These are phyloP conservation scores for Funneliformis caledonium DNA, from an alignment of 371 early-diverging fungal genomes.

Conservation along the genomic window DNA sequence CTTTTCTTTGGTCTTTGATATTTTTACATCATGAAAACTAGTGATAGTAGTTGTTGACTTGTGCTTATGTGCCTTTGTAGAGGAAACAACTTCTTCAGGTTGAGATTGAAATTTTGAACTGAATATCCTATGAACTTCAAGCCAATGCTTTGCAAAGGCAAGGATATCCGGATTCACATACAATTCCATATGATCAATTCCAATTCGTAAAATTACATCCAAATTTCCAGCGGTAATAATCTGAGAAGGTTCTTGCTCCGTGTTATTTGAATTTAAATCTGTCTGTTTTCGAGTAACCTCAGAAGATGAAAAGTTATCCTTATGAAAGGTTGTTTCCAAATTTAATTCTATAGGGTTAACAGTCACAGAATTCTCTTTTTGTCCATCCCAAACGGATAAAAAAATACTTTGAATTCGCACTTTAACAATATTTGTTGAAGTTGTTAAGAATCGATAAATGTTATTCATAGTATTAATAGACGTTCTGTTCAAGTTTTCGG, in stretches of 20 bases:
- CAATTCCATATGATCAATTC: slow-evolving; percentile 55
- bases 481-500: not conserved
- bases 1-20: slow-evolving; percentile 16
- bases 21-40: slow-evolving; percentile 35
- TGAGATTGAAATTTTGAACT: slow-evolving; percentile 52
- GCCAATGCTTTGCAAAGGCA: slow-evolving; percentile 73
- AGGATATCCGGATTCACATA: slow-evolving; percentile 70
- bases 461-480: not conserved
- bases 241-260: not conserved
- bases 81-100: not conserved
- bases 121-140: slow-evolving; percentile 76
- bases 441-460: slow-evolving; percentile 10
- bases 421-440: slow-evolving; percentile 16
- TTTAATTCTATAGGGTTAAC: slow-evolving; percentile 44
- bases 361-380: slow-evolving; percentile 46
- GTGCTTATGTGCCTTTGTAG: not conserved
- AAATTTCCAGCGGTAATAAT: slow-evolving; percentile 50
- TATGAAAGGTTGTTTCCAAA: slow-evolving; percentile 46
- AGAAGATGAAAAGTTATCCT: not conserved
- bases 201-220: slow-evolving; percentile 55
- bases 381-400: slow-evolving; percentile 43
- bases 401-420: slow-evolving; percentile 9
- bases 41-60: slow-evolving; percentile 30
- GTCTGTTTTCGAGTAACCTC: slow-evolving; percentile 35
- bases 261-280: slow-evolving; percentile 34